These are phyloP conservation scores for Sungouiozyma intestinalis DNA, from an alignment of 805 yeast species.

Conservation along the genomic window DNA sequence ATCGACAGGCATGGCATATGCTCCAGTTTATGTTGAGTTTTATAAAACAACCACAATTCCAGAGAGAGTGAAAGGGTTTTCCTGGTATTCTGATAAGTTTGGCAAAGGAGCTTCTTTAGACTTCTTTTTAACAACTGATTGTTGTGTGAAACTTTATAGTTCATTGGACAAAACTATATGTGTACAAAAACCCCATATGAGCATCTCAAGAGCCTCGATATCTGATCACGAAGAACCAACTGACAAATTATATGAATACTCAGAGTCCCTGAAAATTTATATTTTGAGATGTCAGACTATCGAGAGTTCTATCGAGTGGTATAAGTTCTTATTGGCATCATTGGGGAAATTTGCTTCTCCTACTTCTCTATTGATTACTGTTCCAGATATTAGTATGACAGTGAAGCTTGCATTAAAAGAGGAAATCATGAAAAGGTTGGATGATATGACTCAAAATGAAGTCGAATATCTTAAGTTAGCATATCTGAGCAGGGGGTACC, in stretches of 20 bases:
- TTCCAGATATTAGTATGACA: conserved; percentile 33
- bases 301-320: conserved; percentile 51
- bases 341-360: conserved; percentile 37
- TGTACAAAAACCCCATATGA: conserved; percentile 13
- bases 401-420: conserved; percentile 18
- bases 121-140: conserved; percentile 21
- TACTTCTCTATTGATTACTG: conserved; percentile 33
- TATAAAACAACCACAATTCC: conserved; percentile 37
- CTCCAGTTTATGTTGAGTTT: conserved; percentile 56
- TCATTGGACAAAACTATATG: conserved; percentile 57
- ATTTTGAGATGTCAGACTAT: conserved; percentile 47
- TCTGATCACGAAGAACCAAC: background rate
- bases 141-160: conserved; percentile 47
- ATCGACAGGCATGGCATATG: conserved; percentile 39
- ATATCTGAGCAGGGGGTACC: conserved; percentile 14
- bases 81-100: background rate
- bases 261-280: conserved; percentile 30
- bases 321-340: conserved; percentile 42
- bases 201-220: conserved; percentile 2
- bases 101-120: conserved; percentile 19
- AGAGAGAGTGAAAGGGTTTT: background rate
- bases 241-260: conserved; percentile 6
- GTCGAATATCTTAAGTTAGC: conserved; percentile 8
- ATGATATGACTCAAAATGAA: conserved; percentile 7
- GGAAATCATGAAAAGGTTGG: conserved; percentile 6